phyloP scores from a whole-genome alignment of 805 yeast genomes.

The Teunomyces cretensis region DNA sequence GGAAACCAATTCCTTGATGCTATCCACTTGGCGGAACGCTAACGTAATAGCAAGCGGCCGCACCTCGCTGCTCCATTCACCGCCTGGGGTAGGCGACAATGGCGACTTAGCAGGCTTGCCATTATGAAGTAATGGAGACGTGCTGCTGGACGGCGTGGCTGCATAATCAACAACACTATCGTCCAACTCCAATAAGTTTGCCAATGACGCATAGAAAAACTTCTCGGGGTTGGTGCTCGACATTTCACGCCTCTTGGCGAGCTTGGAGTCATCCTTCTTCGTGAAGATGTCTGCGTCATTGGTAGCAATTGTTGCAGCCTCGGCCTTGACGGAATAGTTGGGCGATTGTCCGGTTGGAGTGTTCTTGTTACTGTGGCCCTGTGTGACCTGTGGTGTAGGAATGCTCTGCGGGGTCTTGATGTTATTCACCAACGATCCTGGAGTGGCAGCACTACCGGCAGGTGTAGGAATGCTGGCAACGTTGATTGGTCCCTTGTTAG shows the following conservation, averaged over 20 bases:
- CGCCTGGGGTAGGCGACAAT: conserved; percentile 33
- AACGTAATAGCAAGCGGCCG: conserved; percentile 44
- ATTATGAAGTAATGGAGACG: conserved; percentile 24
- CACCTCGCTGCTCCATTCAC: conserved; percentile 46
- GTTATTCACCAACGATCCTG: conserved; percentile 36
- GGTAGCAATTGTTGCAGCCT: conserved; percentile 7
- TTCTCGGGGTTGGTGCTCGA: conserved; percentile 45
- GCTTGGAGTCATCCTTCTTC: conserved; percentile 38
- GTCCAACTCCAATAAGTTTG: conserved; percentile 48
- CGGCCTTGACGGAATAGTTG: conserved; percentile 14
- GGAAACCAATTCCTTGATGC: conserved; percentile 33
- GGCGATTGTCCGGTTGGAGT: conserved; percentile 43
- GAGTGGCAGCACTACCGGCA: conserved; percentile 35
- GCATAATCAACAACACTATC: conserved; percentile 32
- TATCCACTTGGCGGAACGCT: conserved; percentile 46
- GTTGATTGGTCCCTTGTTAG: conserved; percentile 23
- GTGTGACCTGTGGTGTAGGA: conserved; percentile 41
- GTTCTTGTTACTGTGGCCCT: conserved; percentile 37
- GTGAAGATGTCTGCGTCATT: conserved; percentile 22
- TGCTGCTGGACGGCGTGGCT: conserved; percentile 26
- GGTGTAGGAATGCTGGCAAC: conserved; percentile 35
- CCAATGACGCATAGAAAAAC: conserved; percentile 51
- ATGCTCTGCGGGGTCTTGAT: conserved; percentile 46
- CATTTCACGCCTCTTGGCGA: conserved; percentile 47
- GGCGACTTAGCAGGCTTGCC: conserved; percentile 30